Conservation (phyloP, 208 protist genomes). For the Acanthamoeba triangularis region DNA sequence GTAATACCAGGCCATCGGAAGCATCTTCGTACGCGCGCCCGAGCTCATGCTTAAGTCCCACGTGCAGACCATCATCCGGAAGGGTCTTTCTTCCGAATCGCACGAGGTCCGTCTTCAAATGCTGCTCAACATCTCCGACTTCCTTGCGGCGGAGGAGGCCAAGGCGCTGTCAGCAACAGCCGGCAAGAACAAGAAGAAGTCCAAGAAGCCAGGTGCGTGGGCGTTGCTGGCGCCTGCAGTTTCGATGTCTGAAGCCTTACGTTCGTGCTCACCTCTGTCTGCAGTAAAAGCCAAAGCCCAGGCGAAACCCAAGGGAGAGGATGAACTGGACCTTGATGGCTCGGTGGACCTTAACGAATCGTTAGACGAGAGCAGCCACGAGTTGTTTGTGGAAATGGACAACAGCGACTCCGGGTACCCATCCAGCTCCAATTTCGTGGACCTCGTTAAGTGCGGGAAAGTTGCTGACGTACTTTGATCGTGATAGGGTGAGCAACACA, state of each 20-base stretch:
- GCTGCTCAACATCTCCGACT: slow-evolving; percentile 65
- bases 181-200: slow-evolving; percentile 25
- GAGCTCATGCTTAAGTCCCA: slow-evolving; percentile 74
- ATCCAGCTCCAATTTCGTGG: not conserved
- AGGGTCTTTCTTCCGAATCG: slow-evolving; percentile 20
- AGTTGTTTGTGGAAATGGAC: slow-evolving; percentile 79
- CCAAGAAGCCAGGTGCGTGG: not conserved
- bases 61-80: slow-evolving; percentile 30
- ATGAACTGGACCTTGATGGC: not conserved
- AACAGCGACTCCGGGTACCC: slow-evolving; percentile 71
- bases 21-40: slow-evolving; percentile 45
- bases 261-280: not conserved
- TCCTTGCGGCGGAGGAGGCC: slow-evolving; percentile 57
- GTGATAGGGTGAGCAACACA: slow-evolving; percentile 49
- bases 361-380: slow-evolving; percentile 40
- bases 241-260: not conserved
- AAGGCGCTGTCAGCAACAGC: not conserved
- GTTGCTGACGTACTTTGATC: not conserved
- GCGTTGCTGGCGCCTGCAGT: not conserved
- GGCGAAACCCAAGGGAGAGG: not conserved
- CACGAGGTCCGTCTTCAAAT: slow-evolving; percentile 61
- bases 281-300: slow-evolving; percentile 28
- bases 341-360: slow-evolving; percentile 45
- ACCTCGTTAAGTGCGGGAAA: not conserved
- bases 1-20: slow-evolving; percentile 42